These are phyloP conservation scores for Thraustochytrium striatum DNA, from an alignment of 352 stramenopile species.

Conservation along the genomic window DNA sequence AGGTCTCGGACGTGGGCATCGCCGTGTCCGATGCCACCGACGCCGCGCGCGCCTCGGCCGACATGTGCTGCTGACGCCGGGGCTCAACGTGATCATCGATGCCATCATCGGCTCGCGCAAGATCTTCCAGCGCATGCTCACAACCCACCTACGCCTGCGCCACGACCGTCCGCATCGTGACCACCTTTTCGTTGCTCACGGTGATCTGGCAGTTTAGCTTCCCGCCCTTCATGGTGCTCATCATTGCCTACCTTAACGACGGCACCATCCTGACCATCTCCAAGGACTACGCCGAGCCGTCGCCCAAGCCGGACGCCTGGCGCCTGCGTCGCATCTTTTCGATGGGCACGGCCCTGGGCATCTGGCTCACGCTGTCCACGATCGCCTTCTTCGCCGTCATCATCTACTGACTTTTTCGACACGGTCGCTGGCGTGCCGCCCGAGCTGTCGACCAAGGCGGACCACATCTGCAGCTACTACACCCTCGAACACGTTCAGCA, in stretches of 20 bases:
- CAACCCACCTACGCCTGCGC: constrained; percentile 89
- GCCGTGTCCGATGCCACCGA: constrained; percentile 95
- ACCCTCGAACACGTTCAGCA: background rate
- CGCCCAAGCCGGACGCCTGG: constrained; percentile 19
- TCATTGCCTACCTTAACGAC: constrained; percentile 92
- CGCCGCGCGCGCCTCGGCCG: constrained; percentile 94
- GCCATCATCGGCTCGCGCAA: constrained; percentile 79
- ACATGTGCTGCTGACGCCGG: constrained; percentile 92
- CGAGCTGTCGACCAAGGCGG: constrained; percentile 5
- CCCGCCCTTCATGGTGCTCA: constrained; percentile 81
- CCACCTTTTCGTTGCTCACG: constrained; percentile 72
- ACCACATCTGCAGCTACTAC: constrained; percentile 41
- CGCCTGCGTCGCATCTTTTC: constrained; percentile 23
- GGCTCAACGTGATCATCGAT: constrained; percentile 82
- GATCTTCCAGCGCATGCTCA: constrained; percentile 88
- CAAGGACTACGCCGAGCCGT: constrained; percentile 61
- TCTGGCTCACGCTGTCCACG: constrained; percentile 29
- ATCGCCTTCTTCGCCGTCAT: constrained; percentile 38
- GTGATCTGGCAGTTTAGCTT: constrained; percentile 60
- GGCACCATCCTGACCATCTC: constrained; percentile 83
- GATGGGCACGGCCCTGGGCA: constrained; percentile 1
- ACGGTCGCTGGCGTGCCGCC: background rate
- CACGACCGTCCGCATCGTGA: constrained; percentile 79
- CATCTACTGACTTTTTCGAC: constrained; percentile 43
- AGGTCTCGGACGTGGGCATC: constrained; percentile 65